Evolutionary conservation across 2,329 filamentous ascomycete species (phyloP), one percentile per base, ranked within the genome.

Genomic region (Fusarium hainanense): DNA sequence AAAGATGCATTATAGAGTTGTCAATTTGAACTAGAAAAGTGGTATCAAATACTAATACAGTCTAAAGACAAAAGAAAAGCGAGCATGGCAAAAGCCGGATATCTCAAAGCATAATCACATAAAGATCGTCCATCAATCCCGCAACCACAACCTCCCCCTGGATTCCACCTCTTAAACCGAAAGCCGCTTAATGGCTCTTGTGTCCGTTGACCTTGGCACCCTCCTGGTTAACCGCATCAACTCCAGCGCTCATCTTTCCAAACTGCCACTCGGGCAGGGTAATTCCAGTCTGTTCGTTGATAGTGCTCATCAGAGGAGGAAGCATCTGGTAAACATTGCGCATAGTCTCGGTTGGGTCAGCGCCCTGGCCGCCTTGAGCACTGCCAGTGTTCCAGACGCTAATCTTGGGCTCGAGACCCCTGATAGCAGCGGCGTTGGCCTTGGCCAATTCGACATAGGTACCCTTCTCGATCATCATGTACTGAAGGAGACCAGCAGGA

Each of bases 281-380:
- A 75, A 97, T 94, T 1, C 93, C 93, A 0, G 93, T 97, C 83
- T 97, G 93, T 64, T 97, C 93, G 73, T 96, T 91, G 75, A 97
- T 95, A 0, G 93, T 97, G 12, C 87, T 89, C 82, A 97, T 90
- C 21, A 97, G 84, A 7, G 93, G 93, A 37, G 93, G 93, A 66
- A 97, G 83, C 77, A 90, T 92, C 84, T 96, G 93, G 82, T 96
- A 94, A 40, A 97, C 86, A 72, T 95, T 94, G 70, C 92, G 85
- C 81, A 96, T 90, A 2, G 77, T 73, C 41, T 80, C 76, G 6
- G 91, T 86, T 62, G 92, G 90, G 58, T 87, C 82, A 43, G 80
- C 78, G 42, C 79, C 79, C 25, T 80, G 82, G 21, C 77, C 76
- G 42, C 79, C 79, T n/a, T 80, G 82, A 23, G 77, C 76, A 5